Conservation (phyloP, 345 rosid genomes). For the Kernera saxatilis region DNA sequence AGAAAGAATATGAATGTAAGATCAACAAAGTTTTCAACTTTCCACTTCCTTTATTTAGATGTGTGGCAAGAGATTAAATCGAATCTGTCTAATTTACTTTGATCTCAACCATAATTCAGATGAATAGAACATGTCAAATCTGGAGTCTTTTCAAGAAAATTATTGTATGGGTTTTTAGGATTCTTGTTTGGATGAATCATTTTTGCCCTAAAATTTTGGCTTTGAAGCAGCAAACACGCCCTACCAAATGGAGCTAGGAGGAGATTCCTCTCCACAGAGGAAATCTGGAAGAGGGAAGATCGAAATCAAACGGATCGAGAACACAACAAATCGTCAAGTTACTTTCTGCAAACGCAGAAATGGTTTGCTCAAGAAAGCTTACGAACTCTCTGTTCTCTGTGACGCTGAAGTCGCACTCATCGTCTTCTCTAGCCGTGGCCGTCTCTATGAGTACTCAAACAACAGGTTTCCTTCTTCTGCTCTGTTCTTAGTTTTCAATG, state of each 20-base stretch:
- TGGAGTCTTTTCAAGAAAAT: conserved; percentile 7
- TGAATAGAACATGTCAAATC: neutral
- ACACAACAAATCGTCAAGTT: conserved; percentile 96
- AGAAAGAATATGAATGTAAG: neutral
- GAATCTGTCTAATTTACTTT: neutral
- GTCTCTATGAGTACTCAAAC: conserved; percentile 96
- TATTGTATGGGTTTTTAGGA: neutral
- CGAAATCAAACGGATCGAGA: conserved; percentile 99
- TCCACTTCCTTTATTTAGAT: neutral
- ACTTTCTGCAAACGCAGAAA: conserved; percentile 96
- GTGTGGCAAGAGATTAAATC: neutral
- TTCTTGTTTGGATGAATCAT: neutral
- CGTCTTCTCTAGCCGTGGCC: conserved; percentile 98
- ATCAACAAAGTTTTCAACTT: neutral
- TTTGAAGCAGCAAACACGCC: conserved; percentile 42
- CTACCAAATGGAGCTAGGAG: conserved; percentile 45
- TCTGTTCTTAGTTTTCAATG: conserved; percentile 16
- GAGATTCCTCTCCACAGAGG: conserved; percentile 57
- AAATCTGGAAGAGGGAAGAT: conserved; percentile 95
- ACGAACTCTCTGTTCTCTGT: conserved; percentile 83
- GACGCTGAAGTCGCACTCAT: conserved; percentile 63
- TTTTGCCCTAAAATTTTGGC: neutral
- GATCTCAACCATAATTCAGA: conserved; percentile 7
- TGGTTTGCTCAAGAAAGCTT: conserved; percentile 94
- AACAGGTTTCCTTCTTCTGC: conserved; percentile 48